phyloP scores from a whole-genome alignment of 495 filamentous ascomycete genomes.

The Hypoxylon cercidicola region DNA sequence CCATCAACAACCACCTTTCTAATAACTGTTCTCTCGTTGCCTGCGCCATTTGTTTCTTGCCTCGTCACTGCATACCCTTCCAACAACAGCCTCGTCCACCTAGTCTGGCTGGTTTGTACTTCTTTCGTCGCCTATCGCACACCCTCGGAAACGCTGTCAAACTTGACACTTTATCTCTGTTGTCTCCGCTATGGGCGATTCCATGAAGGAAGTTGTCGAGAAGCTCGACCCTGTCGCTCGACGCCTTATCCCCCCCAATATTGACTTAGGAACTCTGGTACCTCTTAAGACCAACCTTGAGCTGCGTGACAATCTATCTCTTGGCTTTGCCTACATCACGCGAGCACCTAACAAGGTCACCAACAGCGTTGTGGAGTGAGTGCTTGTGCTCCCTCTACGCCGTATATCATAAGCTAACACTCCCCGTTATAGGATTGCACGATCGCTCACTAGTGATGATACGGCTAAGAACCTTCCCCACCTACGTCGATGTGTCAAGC shows the following conservation, averaged over 20 bases:
- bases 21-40: not conserved
- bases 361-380: slow-evolving; percentile 63
- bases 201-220: slow-evolving; percentile 48
- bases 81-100: not conserved
- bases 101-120: not conserved
- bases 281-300: slow-evolving; percentile 67
- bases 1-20: not conserved
- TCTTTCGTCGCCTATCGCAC: not conserved
- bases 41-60: slow-evolving; percentile 13
- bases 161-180: slow-evolving; percentile 34
- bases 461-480: slow-evolving; percentile 73
- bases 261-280: slow-evolving; percentile 51
- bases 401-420: slow-evolving; percentile 20
- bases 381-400: slow-evolving; percentile 21
- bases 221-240: slow-evolving; percentile 46
- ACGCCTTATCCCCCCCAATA: slow-evolving; percentile 40
- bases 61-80: not conserved
- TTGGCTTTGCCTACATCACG: slow-evolving; percentile 63
- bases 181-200: slow-evolving; percentile 48
- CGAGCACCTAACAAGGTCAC: slow-evolving; percentile 62
- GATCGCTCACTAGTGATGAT: slow-evolving; percentile 40
- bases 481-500: slow-evolving; percentile 82
- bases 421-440: slow-evolving; percentile 29
- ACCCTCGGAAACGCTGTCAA: slow-evolving; percentile 6
- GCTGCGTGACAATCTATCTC: slow-evolving; percentile 56